A percentile compares a stretch with the other conserved stretches of the same genome.
phyloP scores from a whole-genome alignment of 805 yeast genomes.

The Wickerhamomyces strasburgensis region DNA sequence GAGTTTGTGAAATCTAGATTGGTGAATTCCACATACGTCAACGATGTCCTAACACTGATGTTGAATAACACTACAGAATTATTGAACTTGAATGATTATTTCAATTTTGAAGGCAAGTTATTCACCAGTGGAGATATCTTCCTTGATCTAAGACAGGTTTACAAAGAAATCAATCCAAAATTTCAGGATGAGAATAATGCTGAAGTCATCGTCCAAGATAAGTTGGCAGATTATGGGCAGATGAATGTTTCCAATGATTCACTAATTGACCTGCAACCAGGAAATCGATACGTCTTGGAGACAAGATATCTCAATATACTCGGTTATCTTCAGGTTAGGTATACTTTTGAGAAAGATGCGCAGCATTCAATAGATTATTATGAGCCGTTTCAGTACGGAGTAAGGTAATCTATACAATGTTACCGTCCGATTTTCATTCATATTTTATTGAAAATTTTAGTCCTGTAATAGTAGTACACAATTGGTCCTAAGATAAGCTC shows the following conservation, averaged over 20 bases:
- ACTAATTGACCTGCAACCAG: background rate
- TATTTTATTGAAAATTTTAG: too few relatives aligned
- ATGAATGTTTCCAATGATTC: background rate
- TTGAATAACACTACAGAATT: background rate
- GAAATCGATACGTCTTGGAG: background rate
- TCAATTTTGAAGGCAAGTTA: background rate
- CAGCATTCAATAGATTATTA: background rate
- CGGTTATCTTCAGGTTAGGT: background rate
- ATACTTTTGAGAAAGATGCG: background rate
- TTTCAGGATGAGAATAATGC: background rate
- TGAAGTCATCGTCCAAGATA: background rate
- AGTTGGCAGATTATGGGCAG: too few relatives aligned
- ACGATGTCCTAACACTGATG: background rate
- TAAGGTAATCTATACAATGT: too few relatives aligned
- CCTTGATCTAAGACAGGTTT: background rate
- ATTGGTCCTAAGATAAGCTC: conserved; percentile 43
- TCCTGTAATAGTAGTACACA: too few relatives aligned
- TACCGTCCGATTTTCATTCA: too few relatives aligned
- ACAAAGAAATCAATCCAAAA: background rate
- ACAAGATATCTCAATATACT: too few relatives aligned
- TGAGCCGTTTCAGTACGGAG: background rate
- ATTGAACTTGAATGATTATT: background rate
- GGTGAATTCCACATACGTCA: background rate
- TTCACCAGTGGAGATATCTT: background rate
- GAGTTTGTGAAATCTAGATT: background rate